A percentile compares a stretch with the other conserved stretches of the same genome.
Conservation (phyloP, 306 rosid species). For the Acacia confusa region DNA sequence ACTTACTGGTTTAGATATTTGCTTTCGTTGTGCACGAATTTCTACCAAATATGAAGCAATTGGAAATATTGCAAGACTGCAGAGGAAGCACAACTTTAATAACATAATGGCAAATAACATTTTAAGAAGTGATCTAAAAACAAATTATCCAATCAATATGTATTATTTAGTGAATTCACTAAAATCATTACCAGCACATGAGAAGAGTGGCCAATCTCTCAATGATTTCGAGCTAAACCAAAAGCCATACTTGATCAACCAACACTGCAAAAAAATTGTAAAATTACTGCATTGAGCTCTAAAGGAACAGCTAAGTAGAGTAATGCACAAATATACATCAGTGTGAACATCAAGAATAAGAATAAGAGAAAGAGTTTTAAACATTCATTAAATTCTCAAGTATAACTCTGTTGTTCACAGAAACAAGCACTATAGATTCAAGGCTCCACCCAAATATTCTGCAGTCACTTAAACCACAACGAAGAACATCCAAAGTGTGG, state of each 20-base stretch:
- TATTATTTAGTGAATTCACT: constrained; percentile 14
- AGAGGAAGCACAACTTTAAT: constrained; percentile 28
- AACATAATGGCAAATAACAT: constrained; percentile 10
- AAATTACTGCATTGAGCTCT: constrained; percentile 3
- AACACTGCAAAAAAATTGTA: constrained; percentile 58
- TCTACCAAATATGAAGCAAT: constrained; percentile 72
- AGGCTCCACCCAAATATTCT: no score
- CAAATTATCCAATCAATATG: background rate
- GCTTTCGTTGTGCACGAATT: constrained; percentile 55
- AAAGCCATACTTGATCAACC: constrained; percentile 79
- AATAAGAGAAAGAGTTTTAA: constrained; percentile 3
- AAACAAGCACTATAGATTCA: no score
- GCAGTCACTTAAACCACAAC: constrained; percentile 18
- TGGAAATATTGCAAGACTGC: constrained; percentile 80
- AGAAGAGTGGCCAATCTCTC: constrained; percentile 91
- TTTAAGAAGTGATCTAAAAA: constrained; percentile 15
- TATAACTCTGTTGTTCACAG: constrained; percentile 40
- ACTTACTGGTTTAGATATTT: constrained; percentile 73
- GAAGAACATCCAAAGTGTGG: constrained; percentile 78
- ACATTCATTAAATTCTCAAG: constrained; percentile 99
- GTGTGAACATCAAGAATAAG: background rate
- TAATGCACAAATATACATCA: background rate
- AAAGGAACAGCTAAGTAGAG: constrained; percentile 5
- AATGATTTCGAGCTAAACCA: constrained; percentile 89
- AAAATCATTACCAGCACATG: constrained; percentile 82